phyloP scores from a whole-genome alignment of 495 filamentous ascomycete species.

The Xylaria nigripes region DNA sequence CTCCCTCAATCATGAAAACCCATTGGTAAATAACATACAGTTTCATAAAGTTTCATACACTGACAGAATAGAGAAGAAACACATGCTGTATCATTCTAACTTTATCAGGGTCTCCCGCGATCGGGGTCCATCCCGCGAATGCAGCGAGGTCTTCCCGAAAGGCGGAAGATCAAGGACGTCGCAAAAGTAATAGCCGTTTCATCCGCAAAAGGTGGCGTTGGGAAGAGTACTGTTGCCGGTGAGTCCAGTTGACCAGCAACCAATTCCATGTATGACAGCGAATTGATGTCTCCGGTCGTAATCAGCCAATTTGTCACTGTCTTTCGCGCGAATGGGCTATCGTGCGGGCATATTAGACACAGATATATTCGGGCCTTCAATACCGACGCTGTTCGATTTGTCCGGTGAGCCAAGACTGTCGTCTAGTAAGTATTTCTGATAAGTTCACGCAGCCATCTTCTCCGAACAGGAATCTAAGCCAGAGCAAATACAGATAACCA shows the following conservation, averaged over 20 bases:
- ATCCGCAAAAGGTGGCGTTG: conserved; percentile 93
- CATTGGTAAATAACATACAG: conserved; percentile 50
- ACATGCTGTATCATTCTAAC: not conserved
- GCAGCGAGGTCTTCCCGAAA: conserved; percentile 76
- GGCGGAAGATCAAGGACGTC: conserved; percentile 70
- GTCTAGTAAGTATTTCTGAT: conserved; percentile 40
- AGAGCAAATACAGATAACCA: conserved; percentile 52
- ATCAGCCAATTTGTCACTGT: conserved; percentile 75
- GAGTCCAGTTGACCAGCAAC: not conserved
- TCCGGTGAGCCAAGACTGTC: conserved; percentile 63
- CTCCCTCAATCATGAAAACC: conserved; percentile 77
- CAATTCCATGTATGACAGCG: not conserved
- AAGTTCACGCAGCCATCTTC: not conserved
- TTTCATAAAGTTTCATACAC: not conserved
- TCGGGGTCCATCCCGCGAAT: conserved; percentile 71
- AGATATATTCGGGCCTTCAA: conserved; percentile 93
- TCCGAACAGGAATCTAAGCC: not conserved
- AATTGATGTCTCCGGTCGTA: not conserved
- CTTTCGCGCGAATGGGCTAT: conserved; percentile 71
- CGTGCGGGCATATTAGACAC: conserved; percentile 84
- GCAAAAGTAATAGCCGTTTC: conserved; percentile 84
- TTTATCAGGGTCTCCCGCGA: conserved; percentile 64
- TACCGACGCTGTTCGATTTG: conserved; percentile 82
- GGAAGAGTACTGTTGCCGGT: conserved; percentile 91
- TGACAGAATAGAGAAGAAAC: not conserved